Evolutionary conservation across 768 basidiomycete genomes (phyloP), one percentile per base, ranked within the genome.

Genomic region (Lanmaoa pseudosensibilis): DNA sequence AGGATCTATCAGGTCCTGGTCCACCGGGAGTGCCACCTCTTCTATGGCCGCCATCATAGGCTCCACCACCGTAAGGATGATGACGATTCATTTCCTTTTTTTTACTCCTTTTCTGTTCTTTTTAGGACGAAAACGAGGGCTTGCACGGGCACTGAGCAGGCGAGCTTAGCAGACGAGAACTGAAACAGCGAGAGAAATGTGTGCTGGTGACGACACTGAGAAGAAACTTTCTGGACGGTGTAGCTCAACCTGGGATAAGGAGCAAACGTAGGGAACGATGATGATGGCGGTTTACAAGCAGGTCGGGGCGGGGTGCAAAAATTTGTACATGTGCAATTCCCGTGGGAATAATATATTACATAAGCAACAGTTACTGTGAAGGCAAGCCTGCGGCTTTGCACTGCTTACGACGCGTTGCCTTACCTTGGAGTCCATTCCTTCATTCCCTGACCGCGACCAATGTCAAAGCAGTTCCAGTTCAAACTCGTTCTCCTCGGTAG

Each of bases 401-500:
- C 38, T 39, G 37, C 48, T 44, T 34, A 27, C 40, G 40, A 38
- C 51, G 46, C 48, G 41, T 43, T 44, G 52, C 41, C 56, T 41
- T 48, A 36, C 45, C 30, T 33, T 45, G 23, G 19, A 45, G 43
- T 45, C 53, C 47, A 27, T 54, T 64, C 63, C 61, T 67, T 59
- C 49, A 33, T 52, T 59, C 37, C 57, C 64, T 61, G 58, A 63
- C 60, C 69, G 71, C 63, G 75, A 62, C 58, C 75, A 75, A 95
- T 94, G 92, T 92, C 92, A 57, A 91, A 90, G 73, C 92, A 94
- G 76, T 90, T 82, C 64, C 92, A 93, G 75, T 97, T 96, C 80
- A 98, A 98, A 74, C 89, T 98, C 63, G 96, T 98, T 60, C 84
- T 98, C 45, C 84, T 98, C 59, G 97, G 97, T 92, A 58, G 61